Evolutionary conservation across 1,284 basidiomycete species (phyloP).

Genomic region (Moesziomyces antarcticus): DNA sequence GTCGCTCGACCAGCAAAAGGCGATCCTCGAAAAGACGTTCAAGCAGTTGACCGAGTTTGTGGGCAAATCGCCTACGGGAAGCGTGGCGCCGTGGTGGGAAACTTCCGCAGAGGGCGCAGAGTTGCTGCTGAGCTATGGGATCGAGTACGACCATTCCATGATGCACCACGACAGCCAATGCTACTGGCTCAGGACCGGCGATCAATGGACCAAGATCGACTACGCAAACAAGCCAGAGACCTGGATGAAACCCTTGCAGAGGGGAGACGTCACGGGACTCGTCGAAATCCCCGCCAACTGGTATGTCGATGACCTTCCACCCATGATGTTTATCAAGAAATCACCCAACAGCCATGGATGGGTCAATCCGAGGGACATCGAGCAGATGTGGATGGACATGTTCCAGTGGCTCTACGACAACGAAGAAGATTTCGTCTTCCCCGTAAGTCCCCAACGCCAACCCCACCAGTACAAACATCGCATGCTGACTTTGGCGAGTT

Average conservation of each 20-base stretch:
- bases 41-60: conserved; percentile 78
- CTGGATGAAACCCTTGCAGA: conserved; percentile 81
- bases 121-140: conserved; percentile 79
- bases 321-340: conserved; percentile 80
- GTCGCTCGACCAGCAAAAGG: conserved; percentile 77
- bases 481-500: no score
- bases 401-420: conserved; percentile 80
- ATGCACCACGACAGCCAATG: conserved; percentile 73
- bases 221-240: conserved; percentile 73
- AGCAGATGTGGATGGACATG: conserved; percentile 80
- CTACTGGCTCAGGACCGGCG: conserved; percentile 78
- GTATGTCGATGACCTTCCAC: conserved; percentile 77
- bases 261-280: conserved; percentile 76
- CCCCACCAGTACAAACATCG: no score
- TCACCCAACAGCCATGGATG: conserved; percentile 77
- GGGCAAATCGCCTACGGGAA: conserved; percentile 75
- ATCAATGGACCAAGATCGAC: conserved; percentile 80
- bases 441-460: conserved; percentile 52
- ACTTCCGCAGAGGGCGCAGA: conserved; percentile 77
- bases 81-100: conserved; percentile 84
- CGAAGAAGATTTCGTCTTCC: conserved; percentile 77
- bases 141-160: conserved; percentile 75
- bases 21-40: conserved; percentile 78
- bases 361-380: conserved; percentile 77
- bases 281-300: conserved; percentile 80